These are phyloP conservation scores for Cladophialophora bantiana DNA, from an alignment of 2,329 filamentous ascomycete genomes.

Conservation along the genomic window DNA sequence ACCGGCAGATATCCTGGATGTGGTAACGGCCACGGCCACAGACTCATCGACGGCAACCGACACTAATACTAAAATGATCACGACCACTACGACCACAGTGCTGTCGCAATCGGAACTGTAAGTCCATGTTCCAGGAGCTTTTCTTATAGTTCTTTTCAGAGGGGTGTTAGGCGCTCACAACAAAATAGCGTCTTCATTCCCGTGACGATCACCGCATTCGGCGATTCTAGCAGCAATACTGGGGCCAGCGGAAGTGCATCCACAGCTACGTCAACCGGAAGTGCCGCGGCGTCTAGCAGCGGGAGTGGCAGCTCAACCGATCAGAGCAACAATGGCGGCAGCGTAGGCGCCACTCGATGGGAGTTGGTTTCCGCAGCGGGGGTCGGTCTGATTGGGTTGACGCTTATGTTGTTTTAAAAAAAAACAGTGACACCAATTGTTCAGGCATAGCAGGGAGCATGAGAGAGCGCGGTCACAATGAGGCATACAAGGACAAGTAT, in stretches of 20 bases:
- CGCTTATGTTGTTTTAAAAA: not conserved
- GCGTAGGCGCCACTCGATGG: slow-evolving; percentile 1
- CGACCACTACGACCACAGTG: slow-evolving; percentile 21
- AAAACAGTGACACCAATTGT: not conserved
- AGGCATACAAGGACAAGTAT: not conserved
- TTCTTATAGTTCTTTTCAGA: too few species aligned
- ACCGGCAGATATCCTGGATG: slow-evolving; percentile 21
- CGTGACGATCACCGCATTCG: slow-evolving; percentile 26
- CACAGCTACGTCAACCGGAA: slow-evolving; percentile 11
- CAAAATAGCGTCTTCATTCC: slow-evolving; percentile 10
- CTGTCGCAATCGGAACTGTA: slow-evolving; percentile 26
- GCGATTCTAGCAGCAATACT: slow-evolving; percentile 7
- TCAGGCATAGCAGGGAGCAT: slow-evolving; percentile 3
- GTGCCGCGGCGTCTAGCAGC: slow-evolving; percentile 1
- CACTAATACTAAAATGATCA: slow-evolving; percentile 22
- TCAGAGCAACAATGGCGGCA: not conserved
- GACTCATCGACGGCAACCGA: slow-evolving; percentile 16
- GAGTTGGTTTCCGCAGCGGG: slow-evolving; percentile 1
- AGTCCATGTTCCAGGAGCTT: not conserved
- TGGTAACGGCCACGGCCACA: slow-evolving; percentile 12
- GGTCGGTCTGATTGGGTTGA: not conserved
- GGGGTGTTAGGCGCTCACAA: not conserved
- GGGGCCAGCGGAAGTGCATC: slow-evolving; percentile 23
- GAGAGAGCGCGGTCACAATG: not conserved
- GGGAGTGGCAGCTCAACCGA: not conserved